Base-by-base conservation (phyloP, 495 filamentous ascomycete species). In the Beverwykella pulmonaria region DNA sequence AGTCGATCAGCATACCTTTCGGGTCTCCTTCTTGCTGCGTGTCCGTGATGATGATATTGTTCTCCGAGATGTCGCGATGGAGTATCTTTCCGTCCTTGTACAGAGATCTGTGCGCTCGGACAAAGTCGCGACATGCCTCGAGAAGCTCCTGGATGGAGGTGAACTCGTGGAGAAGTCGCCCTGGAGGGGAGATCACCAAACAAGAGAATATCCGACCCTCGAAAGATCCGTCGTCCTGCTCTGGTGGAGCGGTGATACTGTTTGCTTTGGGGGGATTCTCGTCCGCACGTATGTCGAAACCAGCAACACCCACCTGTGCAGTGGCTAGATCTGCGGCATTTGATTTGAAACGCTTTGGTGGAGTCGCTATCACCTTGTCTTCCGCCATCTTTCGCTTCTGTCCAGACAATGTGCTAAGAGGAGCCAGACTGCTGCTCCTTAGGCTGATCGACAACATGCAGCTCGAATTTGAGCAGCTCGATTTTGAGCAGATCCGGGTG, bases 41-140 rank as follows among this genome's bases (percentile, higher is more conserved):
- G n/a, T 76, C 54, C 15, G 65, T 75, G 4, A 76, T 77, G 39
- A 79, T 74, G 56, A 77, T 72, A 61, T 77, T 79, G 61, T 78
- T 77, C 29, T 73, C 69, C 0, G 76, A 79, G 19, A 79, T 76
- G 61, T 79, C 75, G 22, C 75, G 69, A 66, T 79, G 70, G 48
- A 80, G 78, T 30, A 80, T 79, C 0, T 75, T 74, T 56, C 75
- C 73, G 20, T 65, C n/a, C n/a, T n/a, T n/a, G n/a, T n/a, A n/a
- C n/a, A n/a, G n/a, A n/a, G n/a, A n/a, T n/a, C n/a, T n/a, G 61
- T 78, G 68, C 55, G 52, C 76, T 32, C 53, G 46, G 48, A 76
- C 62, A 52, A 48, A 5, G 4, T 48, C 44, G 4, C 44, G 44
- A 48, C 44, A 48, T 48, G 44, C 44, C 5, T 48, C 63, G 56